These are phyloP conservation scores for Somion occarium DNA, from an alignment of 1,284 basidiomycete genomes.

Conservation along the genomic window DNA sequence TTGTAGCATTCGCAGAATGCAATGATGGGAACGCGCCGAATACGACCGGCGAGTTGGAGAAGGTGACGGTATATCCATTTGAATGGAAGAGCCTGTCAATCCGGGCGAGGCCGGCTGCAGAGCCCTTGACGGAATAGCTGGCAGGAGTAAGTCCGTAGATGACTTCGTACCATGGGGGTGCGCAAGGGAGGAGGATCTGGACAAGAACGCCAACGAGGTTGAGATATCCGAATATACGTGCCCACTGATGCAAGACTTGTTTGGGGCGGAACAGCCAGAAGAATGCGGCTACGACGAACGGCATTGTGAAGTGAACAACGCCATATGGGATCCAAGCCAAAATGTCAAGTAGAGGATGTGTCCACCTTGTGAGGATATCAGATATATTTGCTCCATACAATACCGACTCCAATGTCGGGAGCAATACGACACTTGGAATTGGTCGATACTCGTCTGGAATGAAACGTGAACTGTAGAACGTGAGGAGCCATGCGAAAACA, in stretches of 20 bases:
- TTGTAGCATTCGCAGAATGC: slow-evolving; percentile 87
- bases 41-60: slow-evolving; percentile 87
- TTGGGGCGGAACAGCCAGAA: slow-evolving; percentile 80
- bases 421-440: slow-evolving; percentile 83
- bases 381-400: slow-evolving; percentile 97
- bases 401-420: slow-evolving; percentile 92
- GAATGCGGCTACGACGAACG: slow-evolving; percentile 76
- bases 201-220: slow-evolving; percentile 87
- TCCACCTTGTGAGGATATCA: slow-evolving; percentile 92
- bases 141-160: slow-evolving; percentile 96
- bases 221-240: slow-evolving; percentile 88
- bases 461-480: slow-evolving; percentile 85
- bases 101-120: slow-evolving; percentile 87
- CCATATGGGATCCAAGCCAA: slow-evolving; percentile 97
- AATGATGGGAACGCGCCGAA: slow-evolving; percentile 97
- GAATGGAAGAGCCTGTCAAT: slow-evolving; percentile 88
- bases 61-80: slow-evolving; percentile 78
- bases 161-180: slow-evolving; percentile 98
- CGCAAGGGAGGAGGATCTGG: slow-evolving; percentile 90
- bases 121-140: slow-evolving; percentile 88
- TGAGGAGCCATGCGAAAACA: slow-evolving; percentile 80
- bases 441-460: slow-evolving; percentile 77
- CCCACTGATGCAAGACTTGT: slow-evolving; percentile 83
- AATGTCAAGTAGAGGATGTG: slow-evolving; percentile 88
- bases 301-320: slow-evolving; percentile 83